These are phyloP conservation scores for Lichina pygmaea DNA, from an alignment of 495 filamentous ascomycete species.

Conservation along the genomic window DNA sequence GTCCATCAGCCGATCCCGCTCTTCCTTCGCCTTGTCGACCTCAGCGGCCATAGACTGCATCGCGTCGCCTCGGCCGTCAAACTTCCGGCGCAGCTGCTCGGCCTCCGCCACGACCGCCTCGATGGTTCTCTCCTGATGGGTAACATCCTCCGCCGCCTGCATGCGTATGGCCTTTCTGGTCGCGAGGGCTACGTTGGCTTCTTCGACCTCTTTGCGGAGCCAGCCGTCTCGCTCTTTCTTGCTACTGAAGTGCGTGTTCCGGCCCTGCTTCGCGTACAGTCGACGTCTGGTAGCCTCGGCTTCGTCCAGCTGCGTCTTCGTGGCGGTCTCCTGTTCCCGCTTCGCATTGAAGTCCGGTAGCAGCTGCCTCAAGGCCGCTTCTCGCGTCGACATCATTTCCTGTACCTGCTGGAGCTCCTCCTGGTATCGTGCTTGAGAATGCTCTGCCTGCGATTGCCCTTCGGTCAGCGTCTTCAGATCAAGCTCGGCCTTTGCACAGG, in stretches of 20 bases:
- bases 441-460: conserved; percentile 52
- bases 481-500: conserved; percentile 61
- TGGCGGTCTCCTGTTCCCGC: conserved; percentile 40
- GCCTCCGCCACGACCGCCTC: conserved; percentile 44
- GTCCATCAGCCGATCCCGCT: conserved; percentile 52
- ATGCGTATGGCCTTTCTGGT: conserved; percentile 59
- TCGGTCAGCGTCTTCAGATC: conserved; percentile 56
- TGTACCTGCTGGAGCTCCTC: conserved; percentile 47
- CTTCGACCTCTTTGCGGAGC: conserved; percentile 54
- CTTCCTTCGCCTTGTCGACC: conserved; percentile 54
- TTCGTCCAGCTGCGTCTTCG: conserved; percentile 42
- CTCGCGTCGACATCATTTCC: conserved; percentile 43
- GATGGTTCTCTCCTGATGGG: conserved; percentile 41
- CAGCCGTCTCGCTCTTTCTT: conserved; percentile 72
- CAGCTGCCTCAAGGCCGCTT: conserved; percentile 44
- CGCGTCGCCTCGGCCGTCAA: conserved; percentile 53
- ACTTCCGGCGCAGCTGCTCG: conserved; percentile 34
- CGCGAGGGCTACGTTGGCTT: conserved; percentile 45
- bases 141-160: conserved; percentile 69
- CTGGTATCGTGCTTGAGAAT: conserved; percentile 39
- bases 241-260: conserved; percentile 65
- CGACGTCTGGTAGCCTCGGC: conserved; percentile 53
- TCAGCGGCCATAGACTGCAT: conserved; percentile 42
- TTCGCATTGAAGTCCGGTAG: conserved; percentile 46
- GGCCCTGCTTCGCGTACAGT: conserved; percentile 79